A percentile compares a stretch with the other conserved stretches of the same genome.
Evolutionary conservation across 1,139 yeast species (phyloP).

Genomic region (Scheffersomyces segobiensis): DNA sequence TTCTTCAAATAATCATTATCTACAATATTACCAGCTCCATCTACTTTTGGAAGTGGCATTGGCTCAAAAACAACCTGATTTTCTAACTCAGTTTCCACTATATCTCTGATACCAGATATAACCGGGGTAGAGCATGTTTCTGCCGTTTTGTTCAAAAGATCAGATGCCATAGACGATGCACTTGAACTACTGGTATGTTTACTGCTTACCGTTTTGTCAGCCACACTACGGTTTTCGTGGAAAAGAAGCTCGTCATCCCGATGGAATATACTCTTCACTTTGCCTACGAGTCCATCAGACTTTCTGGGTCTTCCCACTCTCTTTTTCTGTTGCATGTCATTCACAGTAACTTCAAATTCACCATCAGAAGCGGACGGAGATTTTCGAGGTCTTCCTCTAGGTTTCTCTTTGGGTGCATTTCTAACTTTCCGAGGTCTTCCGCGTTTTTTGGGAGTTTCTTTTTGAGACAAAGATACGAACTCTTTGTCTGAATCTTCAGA

Average conservation of each 20-base stretch:
- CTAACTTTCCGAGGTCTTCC: conserved; percentile 4
- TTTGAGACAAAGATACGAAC: background rate
- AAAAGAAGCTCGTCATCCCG: conserved; percentile 29
- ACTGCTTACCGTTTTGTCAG: conserved; percentile 1
- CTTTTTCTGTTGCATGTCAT: conserved; percentile 9
- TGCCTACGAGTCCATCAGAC: conserved; percentile 30
- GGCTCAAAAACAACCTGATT: conserved; percentile 25
- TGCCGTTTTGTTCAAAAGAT: background rate
- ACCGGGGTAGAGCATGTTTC: background rate
- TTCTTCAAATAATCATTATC: conserved; percentile 31
- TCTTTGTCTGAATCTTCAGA: conserved; percentile 6
- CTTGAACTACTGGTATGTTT: background rate
- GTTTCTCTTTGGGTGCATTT: conserved; percentile 8
- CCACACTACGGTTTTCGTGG: conserved; percentile 15
- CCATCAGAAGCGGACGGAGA: conserved; percentile 2
- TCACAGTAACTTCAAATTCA: conserved; percentile 2
- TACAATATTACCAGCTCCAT: conserved; percentile 28
- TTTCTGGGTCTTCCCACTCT: conserved; percentile 38
- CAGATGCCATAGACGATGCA: background rate
- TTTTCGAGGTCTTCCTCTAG: conserved; percentile 4
- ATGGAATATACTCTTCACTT: conserved; percentile 36
- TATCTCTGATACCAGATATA: background rate
- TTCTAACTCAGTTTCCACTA: conserved; percentile 1
- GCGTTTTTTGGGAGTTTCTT: conserved; percentile 2
- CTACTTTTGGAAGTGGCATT: conserved; percentile 38